Conservation (phyloP, 1,139 yeast genomes). For the Suhomyces bribrorum region DNA sequence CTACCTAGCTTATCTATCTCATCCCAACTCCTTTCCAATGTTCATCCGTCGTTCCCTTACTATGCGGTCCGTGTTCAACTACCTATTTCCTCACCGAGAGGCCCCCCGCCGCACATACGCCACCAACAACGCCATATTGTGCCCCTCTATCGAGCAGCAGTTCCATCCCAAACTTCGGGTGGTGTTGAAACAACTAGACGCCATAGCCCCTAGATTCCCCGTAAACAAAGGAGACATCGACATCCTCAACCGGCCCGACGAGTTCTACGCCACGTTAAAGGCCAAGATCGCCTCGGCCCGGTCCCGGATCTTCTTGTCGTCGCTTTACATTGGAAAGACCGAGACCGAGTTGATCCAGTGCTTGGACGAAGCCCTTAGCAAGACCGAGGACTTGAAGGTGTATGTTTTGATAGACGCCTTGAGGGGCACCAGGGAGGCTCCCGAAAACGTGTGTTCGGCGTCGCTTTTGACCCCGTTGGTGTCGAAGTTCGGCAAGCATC, state of each 20-base stretch:
- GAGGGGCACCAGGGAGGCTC: conserved; percentile 92
- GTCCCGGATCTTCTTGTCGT: conserved; percentile 71
- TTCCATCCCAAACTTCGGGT: conserved; percentile 54
- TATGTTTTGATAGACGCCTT: conserved; percentile 82
- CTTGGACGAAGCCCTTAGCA: conserved; percentile 55
- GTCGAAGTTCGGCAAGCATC: conserved; percentile 59
- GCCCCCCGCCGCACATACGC: conserved; percentile 22
- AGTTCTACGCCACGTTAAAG: conserved; percentile 67
- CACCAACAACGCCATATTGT: conserved; percentile 31
- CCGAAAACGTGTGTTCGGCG: conserved; percentile 69
- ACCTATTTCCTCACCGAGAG: conserved; percentile 9
- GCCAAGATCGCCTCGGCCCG: conserved; percentile 55
- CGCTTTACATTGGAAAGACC: conserved; percentile 81
- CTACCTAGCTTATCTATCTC: conserved; percentile 4
- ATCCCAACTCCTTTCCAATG: conserved; percentile 6
- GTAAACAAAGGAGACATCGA: conserved; percentile 60
- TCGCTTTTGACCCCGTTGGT: conserved; percentile 68
- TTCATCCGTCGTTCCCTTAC: conserved; percentile 4
- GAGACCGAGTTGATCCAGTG: conserved; percentile 74
- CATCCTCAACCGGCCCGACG: conserved; percentile 64
- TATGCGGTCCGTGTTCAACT: conserved; percentile 11
- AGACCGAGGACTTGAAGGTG: conserved; percentile 64
- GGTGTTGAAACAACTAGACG: conserved; percentile 58
- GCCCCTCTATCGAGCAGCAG: conserved; percentile 20
- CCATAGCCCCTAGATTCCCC: conserved; percentile 70